Base-by-base conservation (phyloP, 331 rosid species). In the Cydonia oblonga region DNA sequence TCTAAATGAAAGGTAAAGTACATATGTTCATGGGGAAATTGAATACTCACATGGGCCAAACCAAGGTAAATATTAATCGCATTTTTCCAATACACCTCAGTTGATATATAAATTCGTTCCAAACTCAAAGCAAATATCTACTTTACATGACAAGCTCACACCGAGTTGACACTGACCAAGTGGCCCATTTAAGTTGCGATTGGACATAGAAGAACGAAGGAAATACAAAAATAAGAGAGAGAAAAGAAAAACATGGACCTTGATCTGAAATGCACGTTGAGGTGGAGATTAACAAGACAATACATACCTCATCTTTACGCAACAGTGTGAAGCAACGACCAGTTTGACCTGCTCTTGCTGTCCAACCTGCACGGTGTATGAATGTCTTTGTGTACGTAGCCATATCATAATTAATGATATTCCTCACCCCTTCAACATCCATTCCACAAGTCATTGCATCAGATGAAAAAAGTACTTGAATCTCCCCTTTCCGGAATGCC, bases 391-490 rank as follows among this genome's bases (percentile, higher is more conserved):
- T 76, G 85, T 86, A 87, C 70, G 76, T 71, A 32, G 98, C 96
- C 91, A 87, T 78, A 71, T 91, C 96, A 70, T 91, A 93, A 80
- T 91, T 93, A 76, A 93, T 81, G 63, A 93, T 96, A 75, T 83
- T 86, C 84, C 79, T 81, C 78, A 93, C 90, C 70, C 96, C 97
- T 84, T 89, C 92, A 68, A 93, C 96, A 80, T 93, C 97, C 96
- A 93, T 93, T 66, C 97, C 98, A 79, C 91, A 88, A 69, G 97
- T 89, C 97, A 93, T 86, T 42, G 97, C 97, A 89, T 91, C 97
- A 59, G 98, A 91, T 25, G 92, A 89, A 80, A 93, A 86, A 59
- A 93, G 97, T 76, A 93, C 96, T 81, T 87, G 97, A 64, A 93
- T 79, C 74, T 81, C 76, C 72, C 98, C 98, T 63, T 81, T 79